A percentile compares a stretch with the other conserved stretches of the same genome.
phyloP scores from a whole-genome alignment of 139 green algal genomes.

The Pleodorina starrii region DNA sequence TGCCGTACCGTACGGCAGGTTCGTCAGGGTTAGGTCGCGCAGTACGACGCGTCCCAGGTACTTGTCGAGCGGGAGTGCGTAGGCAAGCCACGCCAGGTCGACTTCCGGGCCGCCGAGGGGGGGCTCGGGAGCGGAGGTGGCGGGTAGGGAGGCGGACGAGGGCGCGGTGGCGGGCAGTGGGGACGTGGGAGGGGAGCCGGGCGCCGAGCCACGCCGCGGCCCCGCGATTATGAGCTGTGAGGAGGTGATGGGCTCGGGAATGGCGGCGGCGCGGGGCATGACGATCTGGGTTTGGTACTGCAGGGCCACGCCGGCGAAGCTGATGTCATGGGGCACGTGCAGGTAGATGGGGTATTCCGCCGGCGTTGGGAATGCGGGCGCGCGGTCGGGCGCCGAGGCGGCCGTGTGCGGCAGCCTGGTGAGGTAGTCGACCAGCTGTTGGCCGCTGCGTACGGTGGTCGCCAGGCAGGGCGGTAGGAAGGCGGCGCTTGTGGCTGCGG shows the following conservation, averaged over 20 bases:
- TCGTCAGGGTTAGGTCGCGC: background rate
- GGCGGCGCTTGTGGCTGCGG: too few species aligned
- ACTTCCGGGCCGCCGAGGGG: background rate
- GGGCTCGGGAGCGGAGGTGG: too few species aligned
- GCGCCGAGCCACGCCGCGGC: too few species aligned
- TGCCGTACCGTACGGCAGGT: slow-evolving; percentile 1
- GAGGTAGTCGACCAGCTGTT: background rate
- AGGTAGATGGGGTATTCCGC: background rate
- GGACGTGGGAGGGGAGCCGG: too few species aligned
- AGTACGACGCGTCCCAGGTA: background rate
- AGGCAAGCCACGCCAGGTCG: background rate
- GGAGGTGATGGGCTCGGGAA: background rate
- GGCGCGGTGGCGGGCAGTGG: too few species aligned
- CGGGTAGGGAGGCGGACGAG: too few species aligned
- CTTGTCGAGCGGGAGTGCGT: background rate
- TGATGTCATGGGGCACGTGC: background rate
- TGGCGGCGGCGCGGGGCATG: too few species aligned
- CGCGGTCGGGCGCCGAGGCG: background rate
- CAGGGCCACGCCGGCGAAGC: background rate
- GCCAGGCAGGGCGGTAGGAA: background rate
- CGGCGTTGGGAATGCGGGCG: background rate
- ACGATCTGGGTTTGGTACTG: too few species aligned
- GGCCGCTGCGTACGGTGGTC: background rate
- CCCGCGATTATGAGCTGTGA: background rate
- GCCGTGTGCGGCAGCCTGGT: background rate